phyloP scores from a whole-genome alignment of 208 protist species.

The Acanthamoeba royreba region DNA sequence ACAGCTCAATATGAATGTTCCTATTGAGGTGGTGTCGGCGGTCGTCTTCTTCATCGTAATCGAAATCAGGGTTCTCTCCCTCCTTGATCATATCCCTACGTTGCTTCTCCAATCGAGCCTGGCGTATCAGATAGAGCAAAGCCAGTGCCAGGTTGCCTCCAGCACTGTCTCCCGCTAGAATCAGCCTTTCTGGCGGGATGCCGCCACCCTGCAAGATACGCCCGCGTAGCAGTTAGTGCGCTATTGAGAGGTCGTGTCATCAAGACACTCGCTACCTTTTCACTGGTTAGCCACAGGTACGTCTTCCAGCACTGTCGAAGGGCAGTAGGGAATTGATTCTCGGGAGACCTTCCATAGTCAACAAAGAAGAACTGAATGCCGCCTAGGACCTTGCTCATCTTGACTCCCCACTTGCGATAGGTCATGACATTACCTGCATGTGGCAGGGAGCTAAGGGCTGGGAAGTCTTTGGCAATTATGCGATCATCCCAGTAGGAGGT shows the following conservation, averaged over 20 bases:
- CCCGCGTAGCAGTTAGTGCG: background rate
- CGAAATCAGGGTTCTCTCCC: background rate
- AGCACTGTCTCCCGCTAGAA: background rate
- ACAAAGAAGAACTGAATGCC: background rate
- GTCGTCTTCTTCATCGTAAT: background rate
- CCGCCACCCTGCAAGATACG: background rate
- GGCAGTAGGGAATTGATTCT: background rate
- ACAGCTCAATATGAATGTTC: background rate
- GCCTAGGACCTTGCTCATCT: background rate
- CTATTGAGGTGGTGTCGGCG: background rate
- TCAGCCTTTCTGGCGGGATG: background rate
- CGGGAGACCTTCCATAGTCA: background rate
- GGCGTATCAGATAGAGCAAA: background rate
- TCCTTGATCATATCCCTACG: background rate
- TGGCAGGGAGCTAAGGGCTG: no score
- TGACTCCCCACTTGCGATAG: background rate
- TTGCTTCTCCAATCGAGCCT: background rate
- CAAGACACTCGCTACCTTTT: background rate
- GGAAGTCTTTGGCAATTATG: no score
- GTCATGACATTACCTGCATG: background rate
- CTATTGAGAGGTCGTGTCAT: background rate
- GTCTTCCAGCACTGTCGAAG: background rate
- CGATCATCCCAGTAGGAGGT: background rate
- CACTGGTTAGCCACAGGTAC: background rate
- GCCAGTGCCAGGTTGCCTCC: background rate